phyloP scores from a whole-genome alignment of 257 asterid species.

The Nicotiana otophora region DNA sequence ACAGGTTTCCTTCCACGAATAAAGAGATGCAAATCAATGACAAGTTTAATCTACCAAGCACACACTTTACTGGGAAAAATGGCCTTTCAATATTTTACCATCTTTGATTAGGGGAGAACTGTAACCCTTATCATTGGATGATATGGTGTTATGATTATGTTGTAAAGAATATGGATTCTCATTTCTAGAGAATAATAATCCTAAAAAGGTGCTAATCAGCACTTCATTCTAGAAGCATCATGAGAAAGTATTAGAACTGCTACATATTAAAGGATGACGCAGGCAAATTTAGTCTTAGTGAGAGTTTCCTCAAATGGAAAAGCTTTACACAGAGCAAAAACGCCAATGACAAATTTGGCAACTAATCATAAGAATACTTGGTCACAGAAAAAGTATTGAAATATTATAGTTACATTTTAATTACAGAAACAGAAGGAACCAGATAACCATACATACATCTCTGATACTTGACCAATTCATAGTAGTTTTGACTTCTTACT shows the following conservation, averaged over 20 bases:
- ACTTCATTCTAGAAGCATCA: neutral
- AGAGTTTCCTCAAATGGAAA: neutral
- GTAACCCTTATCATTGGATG: neutral
- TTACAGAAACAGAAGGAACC: neutral
- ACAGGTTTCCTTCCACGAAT: neutral
- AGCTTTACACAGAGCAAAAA: neutral
- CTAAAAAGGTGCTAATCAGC: neutral
- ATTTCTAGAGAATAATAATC: neutral
- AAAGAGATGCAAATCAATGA: neutral
- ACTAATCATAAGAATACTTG: neutral
- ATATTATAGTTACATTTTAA: no score
- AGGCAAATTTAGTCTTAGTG: neutral
- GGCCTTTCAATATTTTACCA: neutral
- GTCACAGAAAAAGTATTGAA: neutral
- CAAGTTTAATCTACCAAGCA: neutral
- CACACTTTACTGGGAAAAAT: neutral
- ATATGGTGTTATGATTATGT: neutral
- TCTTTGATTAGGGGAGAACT: neutral
- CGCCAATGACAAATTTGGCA: neutral
- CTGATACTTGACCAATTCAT: neutral
- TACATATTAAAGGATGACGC: neutral
- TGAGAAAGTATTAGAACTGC: neutral
- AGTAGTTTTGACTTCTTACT: neutral
- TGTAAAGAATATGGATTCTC: neutral
- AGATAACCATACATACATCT: neutral